Base-by-base conservation (phyloP, 176 grass and related monocot species). In the Chloris gayana region DNA sequence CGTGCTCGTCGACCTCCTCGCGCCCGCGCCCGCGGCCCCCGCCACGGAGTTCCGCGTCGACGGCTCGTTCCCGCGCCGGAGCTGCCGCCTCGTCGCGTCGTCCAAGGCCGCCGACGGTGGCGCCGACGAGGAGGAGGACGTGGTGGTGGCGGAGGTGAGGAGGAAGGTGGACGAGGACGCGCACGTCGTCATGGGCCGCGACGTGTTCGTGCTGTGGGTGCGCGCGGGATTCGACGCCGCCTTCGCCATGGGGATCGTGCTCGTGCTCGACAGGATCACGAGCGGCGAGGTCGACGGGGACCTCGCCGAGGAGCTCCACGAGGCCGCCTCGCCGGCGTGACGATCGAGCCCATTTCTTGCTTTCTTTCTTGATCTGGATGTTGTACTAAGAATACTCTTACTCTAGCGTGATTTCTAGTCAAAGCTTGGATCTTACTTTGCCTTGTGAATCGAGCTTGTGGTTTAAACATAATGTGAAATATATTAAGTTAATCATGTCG, bases 141-240 rank as follows among this genome's bases (percentile, higher is more conserved):
- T 41, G 37, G 75, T 89, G 74, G 88, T 91, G 64, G 90, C 96
- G 4, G 90, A 91, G 86, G 91, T 99, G 3, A 61, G 86, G 78
- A 56, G 96, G 38, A 99, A 99, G 86, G 96, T 99, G 62, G 92
- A 95, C 81, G 83, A 88, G n/a, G 85, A 64, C 63, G 78, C 90
- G 38, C 88, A 95, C 42, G 86, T 99, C 7, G 32, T 99, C 47
- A 56, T 99, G 47, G 92, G 88, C 1, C 88, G 87, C 9, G 92
- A 99, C 71, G 96, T 93, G 24, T 99, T 95, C 82, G 89, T 89
- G 76, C 90, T 99, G 10, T 89, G 91, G 78, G 77, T 99, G 45
- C 56, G 67, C 2, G 88, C 92, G 0, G 86, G 87, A 3, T 92
- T 91, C 71, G 96, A 99, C 50, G 88, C 92, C 1, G 96, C 92